Percentiles rank a stretch among this genome's conserved stretches.
phyloP scores from a whole-genome alignment of 768 basidiomycete species.

The Crucibulum laeve region DNA sequence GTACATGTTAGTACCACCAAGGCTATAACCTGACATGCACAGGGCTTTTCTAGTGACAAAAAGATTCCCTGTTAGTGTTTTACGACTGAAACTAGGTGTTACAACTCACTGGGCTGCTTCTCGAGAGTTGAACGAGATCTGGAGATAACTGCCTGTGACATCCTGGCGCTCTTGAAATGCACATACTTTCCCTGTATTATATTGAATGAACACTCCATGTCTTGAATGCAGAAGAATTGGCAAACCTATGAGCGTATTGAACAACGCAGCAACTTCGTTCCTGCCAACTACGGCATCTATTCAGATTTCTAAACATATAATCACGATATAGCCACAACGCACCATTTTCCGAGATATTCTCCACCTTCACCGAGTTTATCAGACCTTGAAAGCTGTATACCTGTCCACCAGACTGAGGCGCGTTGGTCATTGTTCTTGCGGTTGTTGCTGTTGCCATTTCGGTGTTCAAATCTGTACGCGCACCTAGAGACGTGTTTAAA shows the following conservation, averaged over 20 bases:
- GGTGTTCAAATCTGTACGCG: too few species aligned
- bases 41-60: too few species aligned
- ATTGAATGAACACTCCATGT: not conserved
- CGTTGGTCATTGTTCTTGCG: too few species aligned
- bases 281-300: constrained; percentile 10
- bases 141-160: constrained; percentile 33
- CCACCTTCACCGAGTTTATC: constrained; percentile 43
- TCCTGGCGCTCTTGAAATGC: constrained; percentile 38
- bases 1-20: too few species aligned
- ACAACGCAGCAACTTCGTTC: constrained; percentile 52
- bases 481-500: too few species aligned
- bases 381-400: too few species aligned
- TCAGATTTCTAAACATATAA: not conserved
- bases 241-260: constrained; percentile 53
- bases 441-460: too few species aligned
- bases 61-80: constrained; percentile 42
- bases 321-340: not conserved
- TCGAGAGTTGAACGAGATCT: constrained; percentile 48
- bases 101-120: constrained; percentile 49
- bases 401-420: too few species aligned
- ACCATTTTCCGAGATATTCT: constrained; percentile 42
- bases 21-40: constrained; percentile 1
- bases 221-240: not conserved
- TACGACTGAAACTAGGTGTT: constrained; percentile 3
- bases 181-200: constrained; percentile 43